Percentiles rank a stretch among this genome's conserved stretches.
Evolutionary conservation across 768 basidiomycete species (phyloP).

Genomic region (Boletellus emodensis): DNA sequence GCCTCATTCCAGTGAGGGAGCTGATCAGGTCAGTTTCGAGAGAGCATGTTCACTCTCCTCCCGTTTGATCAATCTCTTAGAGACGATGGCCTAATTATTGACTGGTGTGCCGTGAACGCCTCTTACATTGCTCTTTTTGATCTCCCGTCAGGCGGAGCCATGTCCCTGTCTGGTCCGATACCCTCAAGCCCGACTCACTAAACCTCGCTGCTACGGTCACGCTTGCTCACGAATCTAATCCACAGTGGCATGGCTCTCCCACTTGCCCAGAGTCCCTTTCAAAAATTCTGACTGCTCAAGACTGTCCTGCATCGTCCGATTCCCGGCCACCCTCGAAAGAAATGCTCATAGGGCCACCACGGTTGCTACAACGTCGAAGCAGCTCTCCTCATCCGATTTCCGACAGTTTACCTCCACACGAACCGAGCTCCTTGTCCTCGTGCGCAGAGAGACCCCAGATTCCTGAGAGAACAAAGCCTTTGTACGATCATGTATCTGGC

Average conservation of each 20-base stretch:
- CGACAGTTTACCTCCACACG: neutral
- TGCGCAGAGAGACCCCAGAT: neutral
- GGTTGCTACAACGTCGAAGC: constrained; percentile 7
- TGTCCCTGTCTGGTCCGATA: constrained; percentile 32
- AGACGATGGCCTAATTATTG: constrained; percentile 30
- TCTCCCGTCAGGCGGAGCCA: constrained; percentile 22
- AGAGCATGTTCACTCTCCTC: neutral
- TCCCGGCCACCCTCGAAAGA: constrained; percentile 3
- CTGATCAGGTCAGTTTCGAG: constrained; percentile 25
- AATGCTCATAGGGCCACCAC: constrained; percentile 21
- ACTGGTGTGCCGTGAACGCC: constrained; percentile 20
- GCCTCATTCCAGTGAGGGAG: constrained; percentile 22
- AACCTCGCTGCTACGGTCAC: constrained; percentile 29
- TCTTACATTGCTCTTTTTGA: neutral
- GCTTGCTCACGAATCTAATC: constrained; percentile 25
- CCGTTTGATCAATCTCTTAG: constrained; percentile 1
- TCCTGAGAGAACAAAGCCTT: constrained; percentile 1
- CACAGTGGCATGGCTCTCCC: constrained; percentile 6
- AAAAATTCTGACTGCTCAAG: neutral
- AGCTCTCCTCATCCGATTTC: neutral
- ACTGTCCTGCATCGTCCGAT: neutral
- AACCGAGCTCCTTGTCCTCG: neutral
- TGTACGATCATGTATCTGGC: neutral
- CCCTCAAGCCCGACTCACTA: constrained; percentile 20
- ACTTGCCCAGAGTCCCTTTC: neutral